phyloP scores from a whole-genome alignment of 345 rosid genomes.

The Hypericum perforatum region DNA sequence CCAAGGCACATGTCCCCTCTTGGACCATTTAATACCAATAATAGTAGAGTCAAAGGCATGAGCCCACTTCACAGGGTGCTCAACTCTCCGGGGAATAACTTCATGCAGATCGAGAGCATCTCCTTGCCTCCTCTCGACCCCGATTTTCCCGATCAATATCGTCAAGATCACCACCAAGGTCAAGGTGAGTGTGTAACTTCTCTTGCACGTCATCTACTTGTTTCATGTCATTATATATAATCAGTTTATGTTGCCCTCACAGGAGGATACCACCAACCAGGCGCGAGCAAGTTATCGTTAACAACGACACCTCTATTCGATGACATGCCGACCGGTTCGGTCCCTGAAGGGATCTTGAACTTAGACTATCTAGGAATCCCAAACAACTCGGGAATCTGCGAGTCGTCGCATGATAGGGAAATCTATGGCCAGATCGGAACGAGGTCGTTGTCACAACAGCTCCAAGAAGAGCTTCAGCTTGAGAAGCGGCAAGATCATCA shows the following conservation, averaged over 20 bases:
- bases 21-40: constrained; percentile 18
- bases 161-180: constrained; percentile 33
- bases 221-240: too few relatives aligned
- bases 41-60: constrained; percentile 25
- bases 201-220: too few relatives aligned
- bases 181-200: too few relatives aligned
- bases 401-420: constrained; percentile 22
- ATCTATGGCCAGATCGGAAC: constrained; percentile 19
- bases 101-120: constrained; percentile 40
- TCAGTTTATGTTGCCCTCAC: too few relatives aligned
- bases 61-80: constrained; percentile 38
- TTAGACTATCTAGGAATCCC: constrained; percentile 27
- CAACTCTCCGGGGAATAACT: constrained; percentile 36
- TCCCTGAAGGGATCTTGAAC: too few relatives aligned
- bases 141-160: constrained; percentile 38
- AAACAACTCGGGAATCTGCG: constrained; percentile 19
- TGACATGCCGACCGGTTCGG: too few relatives aligned
- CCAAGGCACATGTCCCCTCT: constrained; percentile 29
- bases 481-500: constrained; percentile 20
- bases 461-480: constrained; percentile 27
- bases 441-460: constrained; percentile 34
- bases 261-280: constrained; percentile 11
- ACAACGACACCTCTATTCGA: too few relatives aligned
- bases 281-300: constrained; percentile 17
- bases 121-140: constrained; percentile 41